These are phyloP conservation scores for Staphylotrichum tortipilum DNA, from an alignment of 495 filamentous ascomycete genomes.

Conservation along the genomic window DNA sequence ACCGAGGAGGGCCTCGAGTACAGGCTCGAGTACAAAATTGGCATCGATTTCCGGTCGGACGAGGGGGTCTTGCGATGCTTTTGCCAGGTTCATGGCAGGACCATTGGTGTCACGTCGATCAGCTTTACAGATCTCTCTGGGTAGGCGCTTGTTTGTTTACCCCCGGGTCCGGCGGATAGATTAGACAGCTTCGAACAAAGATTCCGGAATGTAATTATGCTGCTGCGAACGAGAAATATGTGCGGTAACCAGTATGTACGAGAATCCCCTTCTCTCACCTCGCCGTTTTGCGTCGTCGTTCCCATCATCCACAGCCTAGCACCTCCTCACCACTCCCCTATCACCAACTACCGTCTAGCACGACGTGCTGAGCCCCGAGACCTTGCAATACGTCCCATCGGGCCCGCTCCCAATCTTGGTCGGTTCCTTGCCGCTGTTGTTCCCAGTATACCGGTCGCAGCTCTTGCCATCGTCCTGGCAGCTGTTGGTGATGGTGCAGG, in stretches of 20 bases:
- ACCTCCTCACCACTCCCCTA: too few relatives aligned
- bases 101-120: neutral
- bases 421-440: slow-evolving; percentile 34
- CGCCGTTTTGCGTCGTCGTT: neutral
- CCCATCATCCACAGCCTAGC: too few relatives aligned
- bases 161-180: too few relatives aligned
- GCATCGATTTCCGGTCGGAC: neutral
- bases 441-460: slow-evolving; percentile 40
- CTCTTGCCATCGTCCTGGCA: slow-evolving; percentile 26
- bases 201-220: too few relatives aligned
- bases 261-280: neutral
- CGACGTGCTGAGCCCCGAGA: neutral
- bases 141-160: too few relatives aligned
- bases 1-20: neutral
- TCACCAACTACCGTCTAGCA: neutral
- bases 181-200: too few relatives aligned
- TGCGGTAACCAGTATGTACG: neutral
- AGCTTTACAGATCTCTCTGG: neutral
- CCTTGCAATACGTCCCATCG: slow-evolving; percentile 13
- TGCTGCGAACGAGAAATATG: too few relatives aligned
- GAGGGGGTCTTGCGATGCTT: neutral
- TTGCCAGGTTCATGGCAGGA: neutral
- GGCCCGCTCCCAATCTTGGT: slow-evolving; percentile 23
- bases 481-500: slow-evolving; percentile 23
- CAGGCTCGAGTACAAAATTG: neutral